phyloP scores from a whole-genome alignment of 148 eudicot species.

The Camellia granthamiana region DNA sequence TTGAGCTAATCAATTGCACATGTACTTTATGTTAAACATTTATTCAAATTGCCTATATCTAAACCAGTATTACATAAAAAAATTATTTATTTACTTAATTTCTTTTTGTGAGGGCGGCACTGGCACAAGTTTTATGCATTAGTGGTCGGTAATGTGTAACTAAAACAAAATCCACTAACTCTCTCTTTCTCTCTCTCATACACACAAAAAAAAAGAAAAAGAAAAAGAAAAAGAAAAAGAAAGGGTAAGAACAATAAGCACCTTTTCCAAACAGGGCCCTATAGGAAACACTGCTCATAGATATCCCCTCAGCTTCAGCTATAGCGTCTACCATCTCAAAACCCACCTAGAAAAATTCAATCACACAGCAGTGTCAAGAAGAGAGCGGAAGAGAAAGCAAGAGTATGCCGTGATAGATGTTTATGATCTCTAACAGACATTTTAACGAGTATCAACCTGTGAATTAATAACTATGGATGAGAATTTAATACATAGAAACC shows the following conservation, averaged over 20 bases:
- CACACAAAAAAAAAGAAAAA: neutral
- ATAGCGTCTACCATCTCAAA: conserved; percentile 86
- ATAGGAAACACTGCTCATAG: conserved; percentile 63
- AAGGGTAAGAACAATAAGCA: conserved; percentile 17
- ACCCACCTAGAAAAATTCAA: conserved; percentile 60
- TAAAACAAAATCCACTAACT: too few species aligned
- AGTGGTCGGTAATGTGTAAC: too few species aligned
- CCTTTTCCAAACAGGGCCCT: conserved; percentile 84
- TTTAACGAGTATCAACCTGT: neutral
- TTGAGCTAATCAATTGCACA: too few species aligned
- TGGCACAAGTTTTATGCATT: too few species aligned
- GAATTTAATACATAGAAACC: neutral
- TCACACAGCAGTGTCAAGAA: conserved; percentile 5
- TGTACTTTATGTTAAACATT: too few species aligned
- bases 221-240: neutral
- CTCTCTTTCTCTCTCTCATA: too few species aligned
- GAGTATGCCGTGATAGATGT: neutral
- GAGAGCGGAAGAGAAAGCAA: neutral
- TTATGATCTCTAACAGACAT: neutral
- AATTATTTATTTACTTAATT: too few species aligned
- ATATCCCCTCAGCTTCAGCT: conserved; percentile 85
- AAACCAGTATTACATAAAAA: too few species aligned
- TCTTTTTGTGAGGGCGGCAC: too few species aligned
- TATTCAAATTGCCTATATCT: too few species aligned
- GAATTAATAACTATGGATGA: neutral